Percentiles rank a stretch among this genome's conserved stretches.
Evolutionary conservation across 2,329 filamentous ascomycete species (phyloP).

Genomic region (Chlorencoelia australis): DNA sequence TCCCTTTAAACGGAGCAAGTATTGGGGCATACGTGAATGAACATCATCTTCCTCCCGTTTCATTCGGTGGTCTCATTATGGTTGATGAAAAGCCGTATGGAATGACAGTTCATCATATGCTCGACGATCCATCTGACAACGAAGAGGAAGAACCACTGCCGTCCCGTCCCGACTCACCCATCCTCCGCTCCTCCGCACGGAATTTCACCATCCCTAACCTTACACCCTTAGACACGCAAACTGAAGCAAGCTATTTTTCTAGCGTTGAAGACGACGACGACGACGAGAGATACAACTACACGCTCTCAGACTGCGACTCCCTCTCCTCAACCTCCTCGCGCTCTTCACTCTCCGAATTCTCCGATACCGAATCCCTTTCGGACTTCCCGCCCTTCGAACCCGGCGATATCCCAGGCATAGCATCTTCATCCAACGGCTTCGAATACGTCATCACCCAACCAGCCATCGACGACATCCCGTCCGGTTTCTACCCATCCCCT

Average conservation of each 20-base stretch:
- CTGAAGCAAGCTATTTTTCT: constrained; percentile 21
- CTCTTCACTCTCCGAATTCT: constrained; percentile 27
- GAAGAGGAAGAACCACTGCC: constrained; percentile 33
- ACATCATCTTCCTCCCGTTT: constrained; percentile 80
- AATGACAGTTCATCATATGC: constrained; percentile 95
- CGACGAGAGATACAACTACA: constrained; percentile 46
- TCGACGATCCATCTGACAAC: constrained; percentile 56
- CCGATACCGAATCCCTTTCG: constrained; percentile 32
- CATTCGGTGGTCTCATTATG: constrained; percentile 77
- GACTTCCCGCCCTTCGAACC: constrained; percentile 49
- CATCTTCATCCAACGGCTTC: constrained; percentile 52
- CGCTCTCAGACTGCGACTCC: constrained; percentile 53
- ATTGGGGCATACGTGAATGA: constrained; percentile 85
- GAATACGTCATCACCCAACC: constrained; percentile 83
- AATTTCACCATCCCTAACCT: constrained; percentile 28
- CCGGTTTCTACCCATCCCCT: constrained; percentile 69
- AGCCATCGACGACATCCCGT: constrained; percentile 77
- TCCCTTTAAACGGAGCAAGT: constrained; percentile 76
- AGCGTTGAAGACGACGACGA: too few relatives aligned
- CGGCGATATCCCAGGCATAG: constrained; percentile 72
- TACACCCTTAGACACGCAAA: too few relatives aligned
- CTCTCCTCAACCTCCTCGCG: constrained; percentile 12
- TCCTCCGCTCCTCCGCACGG: constrained; percentile 21
- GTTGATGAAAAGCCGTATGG: constrained; percentile 80
- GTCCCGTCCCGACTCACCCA: constrained; percentile 18